Evolutionary conservation across 2,329 filamentous ascomycete genomes (phyloP).

Genomic region (Falciphora oryzae): DNA sequence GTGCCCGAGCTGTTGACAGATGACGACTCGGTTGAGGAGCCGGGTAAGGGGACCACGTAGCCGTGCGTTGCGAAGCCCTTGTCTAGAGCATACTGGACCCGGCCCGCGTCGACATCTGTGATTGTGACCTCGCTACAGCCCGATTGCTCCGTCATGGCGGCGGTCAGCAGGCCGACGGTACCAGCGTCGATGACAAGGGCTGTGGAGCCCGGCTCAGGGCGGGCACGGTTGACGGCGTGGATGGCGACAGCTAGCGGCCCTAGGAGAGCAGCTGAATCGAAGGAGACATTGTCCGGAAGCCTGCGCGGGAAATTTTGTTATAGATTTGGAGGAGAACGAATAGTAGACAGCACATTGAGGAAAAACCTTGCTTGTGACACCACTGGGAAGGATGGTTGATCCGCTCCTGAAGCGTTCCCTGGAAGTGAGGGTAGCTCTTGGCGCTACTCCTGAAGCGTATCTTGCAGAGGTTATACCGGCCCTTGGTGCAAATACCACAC

Average conservation of each 20-base stretch:
- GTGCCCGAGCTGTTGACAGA: conserved; percentile 31
- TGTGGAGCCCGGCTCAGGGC: not conserved
- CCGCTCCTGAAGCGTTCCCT: conserved; percentile 27
- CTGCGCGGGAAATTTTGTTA: too few relatives aligned
- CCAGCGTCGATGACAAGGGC: conserved; percentile 36
- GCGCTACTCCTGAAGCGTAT: conserved; percentile 28
- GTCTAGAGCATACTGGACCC: conserved; percentile 29
- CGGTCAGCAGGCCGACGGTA: conserved; percentile 45
- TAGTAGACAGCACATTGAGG: too few relatives aligned
- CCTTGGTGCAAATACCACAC: conserved; percentile 28
- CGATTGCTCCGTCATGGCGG: conserved; percentile 58
- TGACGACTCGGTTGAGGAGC: conserved; percentile 26
- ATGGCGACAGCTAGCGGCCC: conserved; percentile 56
- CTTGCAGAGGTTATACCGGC: conserved; percentile 35
- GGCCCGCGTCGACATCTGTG: conserved; percentile 23
- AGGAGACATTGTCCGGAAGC: conserved; percentile 41
- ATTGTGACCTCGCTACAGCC: conserved; percentile 47
- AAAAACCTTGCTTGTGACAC: conserved; percentile 19
- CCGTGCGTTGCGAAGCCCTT: conserved; percentile 24
- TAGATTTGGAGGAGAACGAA: too few relatives aligned
- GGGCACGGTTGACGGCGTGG: conserved; percentile 35
- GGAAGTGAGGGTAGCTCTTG: conserved; percentile 23
- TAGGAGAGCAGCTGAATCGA: conserved; percentile 48
- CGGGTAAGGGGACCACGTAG: conserved; percentile 30
- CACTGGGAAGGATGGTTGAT: conserved; percentile 27